Evolutionary conservation across 495 filamentous ascomycete genomes (phyloP).

Genomic region (Xylaria palmicola): DNA sequence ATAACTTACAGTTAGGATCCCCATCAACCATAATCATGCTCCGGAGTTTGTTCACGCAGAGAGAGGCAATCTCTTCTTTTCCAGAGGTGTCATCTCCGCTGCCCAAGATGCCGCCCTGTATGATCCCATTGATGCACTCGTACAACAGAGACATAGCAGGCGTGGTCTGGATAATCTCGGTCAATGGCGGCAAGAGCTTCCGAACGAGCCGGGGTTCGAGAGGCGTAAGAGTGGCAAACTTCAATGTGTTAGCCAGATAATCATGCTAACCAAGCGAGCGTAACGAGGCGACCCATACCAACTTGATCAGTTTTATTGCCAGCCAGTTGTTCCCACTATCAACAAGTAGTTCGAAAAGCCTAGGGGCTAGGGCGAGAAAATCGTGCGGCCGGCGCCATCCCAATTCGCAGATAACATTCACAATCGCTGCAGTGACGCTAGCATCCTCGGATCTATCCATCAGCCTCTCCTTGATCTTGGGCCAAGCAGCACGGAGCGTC

Average conservation of each 20-base stretch:
- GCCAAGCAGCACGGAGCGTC: slow-evolving; percentile 88
- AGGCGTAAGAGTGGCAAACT: slow-evolving; percentile 95
- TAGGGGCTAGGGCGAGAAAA: slow-evolving; percentile 86
- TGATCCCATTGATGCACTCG: slow-evolving; percentile 97
- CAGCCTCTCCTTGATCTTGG: slow-evolving; percentile 89
- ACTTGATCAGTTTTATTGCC: slow-evolving; percentile 98
- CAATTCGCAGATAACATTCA: slow-evolving; percentile 95
- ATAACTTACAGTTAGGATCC: slow-evolving; percentile 81
- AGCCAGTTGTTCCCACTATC: slow-evolving; percentile 98
- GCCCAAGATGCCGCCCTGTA: slow-evolving; percentile 90
- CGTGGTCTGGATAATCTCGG: slow-evolving; percentile 88
- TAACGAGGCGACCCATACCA: slow-evolving; percentile 54
- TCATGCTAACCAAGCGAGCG: neutral
- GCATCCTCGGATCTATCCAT: slow-evolving; percentile 88
- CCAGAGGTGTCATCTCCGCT: slow-evolving; percentile 72
- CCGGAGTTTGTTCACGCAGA: slow-evolving; percentile 89
- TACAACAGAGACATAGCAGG: slow-evolving; percentile 95
- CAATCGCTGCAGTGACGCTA: slow-evolving; percentile 90
- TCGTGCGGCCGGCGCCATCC: slow-evolving; percentile 92
- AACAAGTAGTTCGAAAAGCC: slow-evolving; percentile 89
- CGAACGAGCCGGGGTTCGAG: slow-evolving; percentile 86
- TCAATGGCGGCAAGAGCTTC: slow-evolving; percentile 93
- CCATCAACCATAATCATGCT: slow-evolving; percentile 92
- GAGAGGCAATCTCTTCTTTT: slow-evolving; percentile 85
- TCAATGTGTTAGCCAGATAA: slow-evolving; percentile 27